Evolutionary conservation across 441 rosid species (phyloP), one percentile per base, ranked within the genome.

Genomic region (Omphalea diandra): DNA sequence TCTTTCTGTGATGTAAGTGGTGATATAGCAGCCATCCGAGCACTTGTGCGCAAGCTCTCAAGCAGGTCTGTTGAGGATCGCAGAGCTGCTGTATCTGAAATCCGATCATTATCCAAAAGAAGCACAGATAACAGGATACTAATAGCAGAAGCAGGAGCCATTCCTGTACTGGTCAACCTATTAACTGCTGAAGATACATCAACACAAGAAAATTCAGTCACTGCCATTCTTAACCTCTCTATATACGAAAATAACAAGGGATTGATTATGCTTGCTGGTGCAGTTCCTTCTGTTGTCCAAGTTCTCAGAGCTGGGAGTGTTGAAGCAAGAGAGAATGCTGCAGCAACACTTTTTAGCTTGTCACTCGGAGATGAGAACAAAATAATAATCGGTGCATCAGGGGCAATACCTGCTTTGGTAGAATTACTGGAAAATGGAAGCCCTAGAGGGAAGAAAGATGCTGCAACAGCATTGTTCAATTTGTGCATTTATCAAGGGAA

Each of bases 301-400:
- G 85, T 93, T 69, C 91, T 93, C 20, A 79, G 93, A 78, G 90
- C 90, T 12, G 97, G 98, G 72, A 90, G 86, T 76, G 81, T 84
- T 79, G 94, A 86, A 83, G 92, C 96, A 26, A 86, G 87, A 79
- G 97, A 93, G 76, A 93, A 90, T 53, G 95, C 97, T 0, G 98
- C 98, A 26, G 98, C 98, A 1, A 87, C 98, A 35, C 86, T 93
- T 49, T 93, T 93, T 71, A 90, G 95, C 77, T 80, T 93, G 75
- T 90, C 98, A 11, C 89, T 89, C 14, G 87, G 87, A 24, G 97
- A 88, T 63, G 96, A 93, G 84, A 93, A 89, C 86, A 93, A 90
- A 69, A 93, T 90, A 71, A 87, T 89, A 68, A 93, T 93, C 3
- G 98, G 97, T n/a, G 88, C 97, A 40, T 89, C 97, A 0, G 98